Percentiles rank a stretch among this genome's conserved stretches.
Evolutionary conservation across 768 basidiomycete species (phyloP).

Genomic region (Dioszegia aurantiaca): DNA sequence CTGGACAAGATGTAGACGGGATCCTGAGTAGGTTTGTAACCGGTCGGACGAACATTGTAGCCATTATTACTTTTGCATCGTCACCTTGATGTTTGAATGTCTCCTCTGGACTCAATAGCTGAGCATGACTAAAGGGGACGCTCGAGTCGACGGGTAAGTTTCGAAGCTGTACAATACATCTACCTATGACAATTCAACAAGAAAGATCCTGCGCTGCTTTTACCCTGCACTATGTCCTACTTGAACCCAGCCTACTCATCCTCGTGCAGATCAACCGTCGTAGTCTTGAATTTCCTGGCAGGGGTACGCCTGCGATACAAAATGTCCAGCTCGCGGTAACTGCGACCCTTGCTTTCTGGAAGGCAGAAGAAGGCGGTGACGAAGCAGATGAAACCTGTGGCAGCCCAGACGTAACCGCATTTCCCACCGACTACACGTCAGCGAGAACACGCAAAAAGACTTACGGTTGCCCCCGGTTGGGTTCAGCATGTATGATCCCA

Average conservation of each 20-base stretch:
- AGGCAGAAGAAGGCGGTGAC: constrained; percentile 38
- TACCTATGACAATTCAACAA: too few relatives aligned
- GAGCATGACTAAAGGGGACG: too few relatives aligned
- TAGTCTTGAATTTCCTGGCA: constrained; percentile 36
- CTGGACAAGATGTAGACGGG: neutral
- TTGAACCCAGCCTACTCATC: neutral
- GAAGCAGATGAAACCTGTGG: constrained; percentile 21
- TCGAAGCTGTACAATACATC: too few relatives aligned
- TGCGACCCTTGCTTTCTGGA: constrained; percentile 42
- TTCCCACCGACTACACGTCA: constrained; percentile 25
- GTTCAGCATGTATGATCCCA: constrained; percentile 37
- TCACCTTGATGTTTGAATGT: too few relatives aligned
- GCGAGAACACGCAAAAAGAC: neutral
- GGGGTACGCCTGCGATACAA: constrained; percentile 39
- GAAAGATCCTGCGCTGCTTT: too few relatives aligned
- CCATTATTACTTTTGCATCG: too few relatives aligned
- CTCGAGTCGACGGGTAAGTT: too few relatives aligned
- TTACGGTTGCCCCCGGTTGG: constrained; percentile 34
- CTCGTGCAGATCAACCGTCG: constrained; percentile 21
- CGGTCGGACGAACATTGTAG: too few relatives aligned
- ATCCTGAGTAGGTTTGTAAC: neutral
- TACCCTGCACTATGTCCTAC: too few relatives aligned
- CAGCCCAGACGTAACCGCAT: constrained; percentile 35
- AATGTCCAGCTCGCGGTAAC: constrained; percentile 50
- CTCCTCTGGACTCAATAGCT: too few relatives aligned